Percentiles rank a stretch among this genome's conserved stretches.
Conservation (phyloP, 192 early-diverging fungal genomes). For the Rhizoclosmatium sp. region DNA sequence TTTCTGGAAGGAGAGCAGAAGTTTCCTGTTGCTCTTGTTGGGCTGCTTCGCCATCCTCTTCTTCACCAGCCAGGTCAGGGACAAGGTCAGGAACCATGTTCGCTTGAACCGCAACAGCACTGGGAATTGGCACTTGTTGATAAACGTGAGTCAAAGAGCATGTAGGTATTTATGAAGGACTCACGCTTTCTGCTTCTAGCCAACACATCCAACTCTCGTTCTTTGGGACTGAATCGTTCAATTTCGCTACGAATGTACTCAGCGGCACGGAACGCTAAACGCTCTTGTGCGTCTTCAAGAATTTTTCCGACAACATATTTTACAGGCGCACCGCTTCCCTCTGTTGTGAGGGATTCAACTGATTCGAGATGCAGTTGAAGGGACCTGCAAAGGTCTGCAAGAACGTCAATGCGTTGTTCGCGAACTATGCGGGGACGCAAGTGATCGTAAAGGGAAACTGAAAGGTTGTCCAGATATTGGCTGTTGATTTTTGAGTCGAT, state of each 20-base stretch:
- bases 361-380: slow-evolving; percentile 66
- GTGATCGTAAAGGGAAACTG: slow-evolving; percentile 81
- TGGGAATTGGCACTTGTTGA: slow-evolving; percentile 37
- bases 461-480: slow-evolving; percentile 76
- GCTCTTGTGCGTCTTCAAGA: slow-evolving; percentile 86
- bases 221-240: slow-evolving; percentile 73
- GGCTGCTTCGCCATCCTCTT: not conserved
- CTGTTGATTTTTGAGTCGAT: slow-evolving; percentile 42
- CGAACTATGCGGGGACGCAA: slow-evolving; percentile 89
- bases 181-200: slow-evolving; percentile 49
- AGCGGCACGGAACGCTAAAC: slow-evolving; percentile 83
- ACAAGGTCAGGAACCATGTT: slow-evolving; percentile 42
- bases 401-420: slow-evolving; percentile 78
- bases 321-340: slow-evolving; percentile 33
- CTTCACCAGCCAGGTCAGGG: not conserved
- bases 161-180: not conserved
- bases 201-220: slow-evolving; percentile 70
- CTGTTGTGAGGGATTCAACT: slow-evolving; percentile 34
- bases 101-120: slow-evolving; percentile 23
- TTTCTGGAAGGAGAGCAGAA: not conserved
- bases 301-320: slow-evolving; percentile 77
- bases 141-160: not conserved
- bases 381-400: slow-evolving; percentile 83
- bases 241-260: slow-evolving; percentile 64
- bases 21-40: not conserved